Evolutionary conservation across 2,329 filamentous ascomycete species (phyloP).

Genomic region (Penicillium verrucosum): DNA sequence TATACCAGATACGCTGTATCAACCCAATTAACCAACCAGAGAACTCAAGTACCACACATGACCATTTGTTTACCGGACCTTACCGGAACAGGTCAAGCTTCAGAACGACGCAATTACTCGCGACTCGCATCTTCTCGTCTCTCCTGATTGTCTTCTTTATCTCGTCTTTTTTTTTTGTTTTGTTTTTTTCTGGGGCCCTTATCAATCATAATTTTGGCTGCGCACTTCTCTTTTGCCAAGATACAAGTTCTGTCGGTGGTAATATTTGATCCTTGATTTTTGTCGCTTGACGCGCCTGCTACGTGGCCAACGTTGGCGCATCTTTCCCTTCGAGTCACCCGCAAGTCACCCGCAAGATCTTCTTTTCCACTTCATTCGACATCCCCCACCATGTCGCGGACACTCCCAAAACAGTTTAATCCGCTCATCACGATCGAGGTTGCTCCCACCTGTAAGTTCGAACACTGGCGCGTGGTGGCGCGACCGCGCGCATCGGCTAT

Average conservation of each 20-base stretch:
- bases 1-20: not conserved
- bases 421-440: conserved; percentile 44
- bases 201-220: not conserved
- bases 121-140: conserved; percentile 19
- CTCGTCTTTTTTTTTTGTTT: conserved; percentile 1
- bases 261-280: conserved; percentile 18
- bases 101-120: conserved; percentile 17
- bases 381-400: conserved; percentile 39
- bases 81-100: conserved; percentile 24
- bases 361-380: conserved; percentile 10
- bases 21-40: conserved; percentile 9
- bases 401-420: conserved; percentile 47
- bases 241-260: conserved; percentile 1
- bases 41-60: not conserved
- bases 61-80: conserved; percentile 18
- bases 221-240: not conserved
- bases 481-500: conserved; percentile 13
- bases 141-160: conserved; percentile 24
- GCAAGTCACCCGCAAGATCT: conserved; percentile 9
- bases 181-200: not conserved
- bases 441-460: conserved; percentile 46
- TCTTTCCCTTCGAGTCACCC: conserved; percentile 19
- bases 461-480: conserved; percentile 16
- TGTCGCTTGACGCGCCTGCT: conserved; percentile 40
- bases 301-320: conserved; percentile 43